Evolutionary conservation across 164 flowering plant genomes (phyloP).

Genomic region (Aristolochia fimbriata): DNA sequence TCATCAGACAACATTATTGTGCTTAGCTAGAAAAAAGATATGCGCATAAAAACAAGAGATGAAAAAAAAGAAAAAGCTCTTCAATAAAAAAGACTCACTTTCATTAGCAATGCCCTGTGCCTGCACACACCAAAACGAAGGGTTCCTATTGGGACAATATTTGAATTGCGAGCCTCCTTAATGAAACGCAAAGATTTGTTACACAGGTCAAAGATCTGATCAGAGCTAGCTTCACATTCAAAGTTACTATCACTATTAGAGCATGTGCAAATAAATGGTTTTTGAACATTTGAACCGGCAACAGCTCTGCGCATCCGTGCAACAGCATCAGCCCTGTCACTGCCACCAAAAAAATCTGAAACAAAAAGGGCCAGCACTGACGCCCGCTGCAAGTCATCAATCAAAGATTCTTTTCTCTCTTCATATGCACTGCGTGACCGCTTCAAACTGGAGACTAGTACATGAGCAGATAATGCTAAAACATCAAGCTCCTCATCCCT

Average conservation of each 20-base stretch:
- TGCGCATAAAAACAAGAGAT: not conserved
- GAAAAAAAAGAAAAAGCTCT: not conserved
- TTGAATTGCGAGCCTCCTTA: slow-evolving; percentile 54
- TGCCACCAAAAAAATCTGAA: slow-evolving; percentile 90
- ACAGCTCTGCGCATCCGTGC: slow-evolving; percentile 53
- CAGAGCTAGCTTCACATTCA: slow-evolving; percentile 7
- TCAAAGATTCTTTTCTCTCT: slow-evolving; percentile 15
- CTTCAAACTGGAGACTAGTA: slow-evolving; percentile 40
- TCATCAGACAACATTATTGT: not conserved
- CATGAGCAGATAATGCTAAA: slow-evolving; percentile 54
- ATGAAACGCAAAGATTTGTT: slow-evolving; percentile 61
- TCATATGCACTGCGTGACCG: slow-evolving; percentile 24
- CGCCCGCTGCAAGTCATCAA: slow-evolving; percentile 54
- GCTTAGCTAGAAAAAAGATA: not conserved
- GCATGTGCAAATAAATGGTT: slow-evolving; percentile 93
- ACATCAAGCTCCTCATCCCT: slow-evolving; percentile 77
- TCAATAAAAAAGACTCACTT: slow-evolving; percentile 37
- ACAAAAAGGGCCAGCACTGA: slow-evolving; percentile 90
- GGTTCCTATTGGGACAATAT: slow-evolving; percentile 76
- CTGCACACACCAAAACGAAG: slow-evolving; percentile 88
- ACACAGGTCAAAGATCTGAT: slow-evolving; percentile 41
- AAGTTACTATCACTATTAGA: slow-evolving; percentile 49
- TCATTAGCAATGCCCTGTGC: slow-evolving; percentile 90
- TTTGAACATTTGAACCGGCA: slow-evolving; percentile 61
- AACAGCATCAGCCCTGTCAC: slow-evolving; percentile 52